Base-by-base conservation (phyloP, 345 rosid genomes). In the Rhodomyrtus tomentosa region DNA sequence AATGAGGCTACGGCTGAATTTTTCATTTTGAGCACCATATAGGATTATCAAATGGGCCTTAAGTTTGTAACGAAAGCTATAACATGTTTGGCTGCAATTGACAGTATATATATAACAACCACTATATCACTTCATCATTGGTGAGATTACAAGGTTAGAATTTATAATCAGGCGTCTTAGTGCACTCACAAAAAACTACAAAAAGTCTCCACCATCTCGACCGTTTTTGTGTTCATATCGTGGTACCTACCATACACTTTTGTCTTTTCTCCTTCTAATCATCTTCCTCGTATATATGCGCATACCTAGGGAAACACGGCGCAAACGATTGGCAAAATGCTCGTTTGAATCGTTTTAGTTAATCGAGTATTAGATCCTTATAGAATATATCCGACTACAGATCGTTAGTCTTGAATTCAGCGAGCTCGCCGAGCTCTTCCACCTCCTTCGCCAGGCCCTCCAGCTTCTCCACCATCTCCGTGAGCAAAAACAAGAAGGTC, bases 341-440 rank as follows among this genome's bases (percentile, higher is more conserved):
- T 62, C 74, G 9, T 62, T 62, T 32, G 40, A 32, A 40, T 62
- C 42, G 42, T 16, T 16, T 16, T 62, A 16, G 36, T 32, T 18
- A 62, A 15, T 32, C 20, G 22, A 42, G 24, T 62, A 32, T 36
- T 62, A 2, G 74, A 32, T 62, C 74, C 42, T 32, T 4, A 62
- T 32, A 32, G 20, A 32, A 62, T 62, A 62, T 62, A 29, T 62
- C 74, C 42, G 45, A 36, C 76, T 68, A 68, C 13, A 18, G 24
- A 32, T 68, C 45, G 18, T 68, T 36, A 68, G 45, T 36, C 79
- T 51, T 81, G 85, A 93, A 92, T 68, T 83, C 83, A 24, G 92
- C 94, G 82, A 87, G 87, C 32, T 91, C 83, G 62, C 93, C 98
- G 16, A 94, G 93, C 82, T 91, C 88, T 38, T 92, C 92, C 38